Evolutionary conservation across 2,329 filamentous ascomycete genomes (phyloP), one percentile per base, ranked within the genome.

Genomic region (Stachybotrys chartarum): DNA sequence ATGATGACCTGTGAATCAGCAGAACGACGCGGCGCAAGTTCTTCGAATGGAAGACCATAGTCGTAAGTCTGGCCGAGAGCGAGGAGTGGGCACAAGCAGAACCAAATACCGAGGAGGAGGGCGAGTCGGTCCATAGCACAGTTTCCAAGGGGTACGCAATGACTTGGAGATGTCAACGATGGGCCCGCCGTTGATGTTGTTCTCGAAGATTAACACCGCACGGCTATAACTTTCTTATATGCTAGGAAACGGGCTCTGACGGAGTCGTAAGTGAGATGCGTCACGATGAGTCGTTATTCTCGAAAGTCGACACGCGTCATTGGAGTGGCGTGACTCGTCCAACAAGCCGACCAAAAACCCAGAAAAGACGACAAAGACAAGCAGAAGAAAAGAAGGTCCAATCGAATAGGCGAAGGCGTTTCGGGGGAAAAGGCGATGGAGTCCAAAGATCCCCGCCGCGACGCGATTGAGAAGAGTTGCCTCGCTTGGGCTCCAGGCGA

Each of bases 11-110:
- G 58, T 58, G 64, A 32, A 66, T 66, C 44, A 50, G 61, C 35
- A 57, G 69, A 66, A 50, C 76, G 71, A 46, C 78, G 73, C 56
- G 74, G 76, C 32, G 71, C 65, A 30, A 77, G 62, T 10, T 61
- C 64, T 31, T 68, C 63, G 18, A 73, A 65, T 58, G 78, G 74
- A 53, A 75, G 70, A n/a, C 79, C 79, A 62, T 81, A 83, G 60
- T 82, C 66, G 60, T 83, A 83, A 30, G 66, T 53, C 24, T 67
- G 63, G n/a, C 64, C 63, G 10, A 52, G 12, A 14, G 32, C 54
- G 8, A 58, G 46, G 6, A 57, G 16, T 8, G 57, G n/a, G 8
- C 31, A 17, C 7, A 32, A 10, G 30, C 24, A 30, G 30, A 16
- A 14, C 24, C 14, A 35, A 7, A 30, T 35, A 1, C 14, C 6